Evolutionary conservation across 129 eudicot genomes (phyloP).

Genomic region (Flaveria robusta): DNA sequence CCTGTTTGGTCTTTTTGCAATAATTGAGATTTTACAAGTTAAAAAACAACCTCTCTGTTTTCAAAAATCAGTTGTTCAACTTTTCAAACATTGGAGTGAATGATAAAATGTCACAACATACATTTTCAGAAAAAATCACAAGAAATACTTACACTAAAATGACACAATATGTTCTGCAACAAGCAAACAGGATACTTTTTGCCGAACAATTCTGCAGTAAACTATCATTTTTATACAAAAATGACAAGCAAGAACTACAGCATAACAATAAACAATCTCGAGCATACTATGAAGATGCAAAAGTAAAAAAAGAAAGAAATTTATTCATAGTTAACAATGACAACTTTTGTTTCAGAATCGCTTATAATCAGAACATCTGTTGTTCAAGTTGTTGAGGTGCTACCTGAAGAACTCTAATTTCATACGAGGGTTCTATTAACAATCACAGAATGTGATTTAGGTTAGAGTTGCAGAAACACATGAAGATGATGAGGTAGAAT

Average conservation of each 20-base stretch:
- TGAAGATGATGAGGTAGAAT: background rate
- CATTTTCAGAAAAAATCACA: background rate
- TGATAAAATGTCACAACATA: background rate
- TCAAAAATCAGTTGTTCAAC: background rate
- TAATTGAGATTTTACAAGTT: background rate
- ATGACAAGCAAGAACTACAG: background rate
- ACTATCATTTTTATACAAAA: background rate
- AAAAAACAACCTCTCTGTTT: background rate
- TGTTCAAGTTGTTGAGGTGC: too few species aligned
- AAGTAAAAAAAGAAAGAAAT: too few species aligned
- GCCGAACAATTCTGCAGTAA: too few species aligned
- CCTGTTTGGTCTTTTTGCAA: background rate
- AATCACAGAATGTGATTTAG: background rate
- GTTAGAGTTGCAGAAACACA: background rate
- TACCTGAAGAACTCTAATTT: too few species aligned
- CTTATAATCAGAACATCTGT: too few species aligned
- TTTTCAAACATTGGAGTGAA: background rate
- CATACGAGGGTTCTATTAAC: too few species aligned
- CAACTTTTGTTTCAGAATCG: too few species aligned
- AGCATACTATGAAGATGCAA: background rate
- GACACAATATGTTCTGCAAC: too few species aligned
- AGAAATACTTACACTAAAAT: background rate
- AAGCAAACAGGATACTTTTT: too few species aligned
- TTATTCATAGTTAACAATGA: too few species aligned
- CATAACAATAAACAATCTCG: background rate